phyloP scores from a whole-genome alignment of 352 stramenopile genomes.

The Globisporangium ultimum region DNA sequence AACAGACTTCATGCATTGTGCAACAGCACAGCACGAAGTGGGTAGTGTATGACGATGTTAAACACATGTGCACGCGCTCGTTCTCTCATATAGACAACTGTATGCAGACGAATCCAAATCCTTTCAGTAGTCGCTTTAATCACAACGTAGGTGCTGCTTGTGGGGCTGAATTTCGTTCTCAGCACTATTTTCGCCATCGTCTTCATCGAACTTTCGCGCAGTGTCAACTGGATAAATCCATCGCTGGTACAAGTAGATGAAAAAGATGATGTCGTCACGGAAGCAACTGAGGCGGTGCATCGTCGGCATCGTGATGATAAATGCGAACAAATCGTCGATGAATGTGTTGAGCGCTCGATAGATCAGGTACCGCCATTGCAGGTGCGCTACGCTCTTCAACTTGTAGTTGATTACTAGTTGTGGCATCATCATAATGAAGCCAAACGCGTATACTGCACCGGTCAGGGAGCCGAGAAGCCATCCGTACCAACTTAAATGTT shows the following conservation, averaged over 20 bases:
- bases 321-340: constrained; percentile 91
- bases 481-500: constrained; percentile 77
- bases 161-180: neutral
- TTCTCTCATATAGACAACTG: no score
- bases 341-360: constrained; percentile 94
- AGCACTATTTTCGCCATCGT: constrained; percentile 17
- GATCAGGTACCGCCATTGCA: constrained; percentile 93
- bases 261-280: constrained; percentile 90
- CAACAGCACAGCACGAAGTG: no score
- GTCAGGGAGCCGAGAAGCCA: constrained; percentile 87
- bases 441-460: constrained; percentile 87
- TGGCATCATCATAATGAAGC: constrained; percentile 90
- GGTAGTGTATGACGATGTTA: no score
- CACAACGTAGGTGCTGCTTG: neutral
- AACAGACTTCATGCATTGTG: no score
- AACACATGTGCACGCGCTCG: no score
- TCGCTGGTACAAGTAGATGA: constrained; percentile 90
- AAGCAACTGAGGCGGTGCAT: constrained; percentile 89
- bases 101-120: no score
- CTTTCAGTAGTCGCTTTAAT: neutral
- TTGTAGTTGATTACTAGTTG: constrained; percentile 94
- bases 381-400: constrained; percentile 88
- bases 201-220: constrained; percentile 38
- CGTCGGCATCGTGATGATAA: constrained; percentile 90
- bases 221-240: constrained; percentile 89